Conservation (phyloP, 345 rosid species). For the Melaleuca alternifolia region DNA sequence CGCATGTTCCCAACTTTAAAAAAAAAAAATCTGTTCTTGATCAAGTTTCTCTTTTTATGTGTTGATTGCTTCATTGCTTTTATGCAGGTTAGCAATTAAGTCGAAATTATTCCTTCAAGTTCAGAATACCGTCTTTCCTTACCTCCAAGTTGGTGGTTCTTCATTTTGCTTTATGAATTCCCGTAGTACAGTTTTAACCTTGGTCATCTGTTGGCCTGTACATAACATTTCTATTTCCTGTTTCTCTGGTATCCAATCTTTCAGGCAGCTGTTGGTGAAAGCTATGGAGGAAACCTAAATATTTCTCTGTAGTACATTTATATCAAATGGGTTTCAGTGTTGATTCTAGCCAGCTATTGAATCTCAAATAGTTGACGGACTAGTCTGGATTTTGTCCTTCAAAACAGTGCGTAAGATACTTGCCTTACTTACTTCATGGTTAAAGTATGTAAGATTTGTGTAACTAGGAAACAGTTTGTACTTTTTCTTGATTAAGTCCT, state of each 20-base stretch:
- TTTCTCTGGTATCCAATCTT: not conserved
- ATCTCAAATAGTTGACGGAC: not conserved
- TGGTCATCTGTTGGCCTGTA: not conserved
- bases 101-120: conserved; percentile 38
- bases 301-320: not conserved
- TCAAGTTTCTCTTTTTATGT: not conserved
- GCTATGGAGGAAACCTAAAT: conserved; percentile 65
- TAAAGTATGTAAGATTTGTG: not conserved
- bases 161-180: not conserved
- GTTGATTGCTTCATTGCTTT: not conserved
- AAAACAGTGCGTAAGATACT: not conserved
- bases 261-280: conserved; percentile 54
- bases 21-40: not conserved
- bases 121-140: conserved; percentile 35
- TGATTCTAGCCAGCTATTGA: not conserved
- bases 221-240: not conserved
- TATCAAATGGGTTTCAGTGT: not conserved
- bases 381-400: not conserved
- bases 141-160: conserved; percentile 46
- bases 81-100: conserved; percentile 44
- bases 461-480: not conserved
- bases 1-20: not conserved
- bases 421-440: not conserved
- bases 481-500: not conserved
- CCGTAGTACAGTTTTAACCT: not conserved